phyloP scores from a whole-genome alignment of 1,284 basidiomycete genomes.

The Cystobasidium sp. region DNA sequence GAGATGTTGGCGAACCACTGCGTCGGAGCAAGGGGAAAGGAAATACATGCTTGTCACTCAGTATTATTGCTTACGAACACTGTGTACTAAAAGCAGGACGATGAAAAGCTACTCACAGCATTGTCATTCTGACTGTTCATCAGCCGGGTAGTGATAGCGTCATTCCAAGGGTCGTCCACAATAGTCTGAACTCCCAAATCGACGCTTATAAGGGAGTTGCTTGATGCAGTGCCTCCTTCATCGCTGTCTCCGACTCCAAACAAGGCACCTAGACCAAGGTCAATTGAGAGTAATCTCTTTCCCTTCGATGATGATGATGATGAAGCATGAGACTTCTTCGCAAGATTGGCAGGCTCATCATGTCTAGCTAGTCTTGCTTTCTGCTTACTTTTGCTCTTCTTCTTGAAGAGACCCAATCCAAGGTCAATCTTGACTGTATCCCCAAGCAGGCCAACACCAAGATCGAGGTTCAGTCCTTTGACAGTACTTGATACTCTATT shows the following conservation, averaged over 20 bases:
- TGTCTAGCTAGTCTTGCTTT: constrained; percentile 10
- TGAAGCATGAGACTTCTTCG: background rate
- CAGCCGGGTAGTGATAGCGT: constrained; percentile 3
- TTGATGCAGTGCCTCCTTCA: background rate
- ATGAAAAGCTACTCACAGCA: constrained; percentile 18
- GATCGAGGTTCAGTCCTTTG: constrained; percentile 8
- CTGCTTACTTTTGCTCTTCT: background rate
- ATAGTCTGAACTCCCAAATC: constrained; percentile 11
- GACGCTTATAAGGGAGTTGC: background rate
- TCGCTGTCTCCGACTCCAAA: background rate
- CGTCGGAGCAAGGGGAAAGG: background rate
- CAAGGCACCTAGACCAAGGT: background rate
- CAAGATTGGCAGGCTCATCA: background rate
- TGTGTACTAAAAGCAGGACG: background rate
- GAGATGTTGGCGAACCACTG: constrained; percentile 39
- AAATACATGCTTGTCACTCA: background rate
- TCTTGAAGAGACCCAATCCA: background rate
- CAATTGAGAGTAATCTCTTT: constrained; percentile 4
- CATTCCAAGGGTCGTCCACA: constrained; percentile 32
- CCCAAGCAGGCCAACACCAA: background rate
- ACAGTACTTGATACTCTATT: background rate
- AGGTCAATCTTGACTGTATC: constrained; percentile 20
- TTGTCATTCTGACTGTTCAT: constrained; percentile 43
- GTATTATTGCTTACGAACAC: background rate
- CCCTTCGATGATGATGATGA: background rate